Conservation (phyloP, 2,329 filamentous ascomycete genomes). For the Cercospora sesami region DNA sequence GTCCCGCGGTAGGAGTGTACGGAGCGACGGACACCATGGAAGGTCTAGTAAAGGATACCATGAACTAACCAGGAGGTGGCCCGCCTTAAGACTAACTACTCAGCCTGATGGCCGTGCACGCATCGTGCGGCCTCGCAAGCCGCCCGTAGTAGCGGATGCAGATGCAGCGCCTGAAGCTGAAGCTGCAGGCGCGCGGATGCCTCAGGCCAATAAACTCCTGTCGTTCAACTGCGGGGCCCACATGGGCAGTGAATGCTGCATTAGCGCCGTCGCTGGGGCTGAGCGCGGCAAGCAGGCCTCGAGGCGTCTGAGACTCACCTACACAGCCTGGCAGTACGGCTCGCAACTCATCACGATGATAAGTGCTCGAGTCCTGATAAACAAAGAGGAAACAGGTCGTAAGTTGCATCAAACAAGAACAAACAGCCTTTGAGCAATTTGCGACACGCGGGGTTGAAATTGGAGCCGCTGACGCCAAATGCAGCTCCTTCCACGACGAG, state of each 20-base stretch:
- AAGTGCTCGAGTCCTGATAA: background rate
- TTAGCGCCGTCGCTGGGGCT: background rate
- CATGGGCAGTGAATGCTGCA: background rate
- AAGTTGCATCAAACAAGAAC: background rate
- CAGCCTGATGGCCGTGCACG: background rate
- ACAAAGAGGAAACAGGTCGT: background rate
- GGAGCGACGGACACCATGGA: background rate
- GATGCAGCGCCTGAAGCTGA: no score
- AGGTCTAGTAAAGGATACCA: background rate
- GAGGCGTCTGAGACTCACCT: background rate
- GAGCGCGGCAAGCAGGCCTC: background rate
- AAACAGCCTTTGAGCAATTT: background rate
- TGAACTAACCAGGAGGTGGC: background rate
- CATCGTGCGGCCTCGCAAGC: background rate
- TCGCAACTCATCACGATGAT: background rate
- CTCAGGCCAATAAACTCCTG: background rate
- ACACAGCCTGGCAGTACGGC: background rate
- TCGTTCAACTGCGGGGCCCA: background rate
- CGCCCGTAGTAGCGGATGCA: background rate
- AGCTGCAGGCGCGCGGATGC: background rate
- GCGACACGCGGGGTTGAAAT: background rate
- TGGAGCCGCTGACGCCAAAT: constrained; percentile 12
- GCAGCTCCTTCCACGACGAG: constrained; percentile 12
- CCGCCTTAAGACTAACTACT: background rate
- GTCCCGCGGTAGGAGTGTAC: background rate